A percentile compares a stretch with the other conserved stretches of the same genome.
phyloP scores from a whole-genome alignment of 495 filamentous ascomycete genomes.

The Neurospora africana region DNA sequence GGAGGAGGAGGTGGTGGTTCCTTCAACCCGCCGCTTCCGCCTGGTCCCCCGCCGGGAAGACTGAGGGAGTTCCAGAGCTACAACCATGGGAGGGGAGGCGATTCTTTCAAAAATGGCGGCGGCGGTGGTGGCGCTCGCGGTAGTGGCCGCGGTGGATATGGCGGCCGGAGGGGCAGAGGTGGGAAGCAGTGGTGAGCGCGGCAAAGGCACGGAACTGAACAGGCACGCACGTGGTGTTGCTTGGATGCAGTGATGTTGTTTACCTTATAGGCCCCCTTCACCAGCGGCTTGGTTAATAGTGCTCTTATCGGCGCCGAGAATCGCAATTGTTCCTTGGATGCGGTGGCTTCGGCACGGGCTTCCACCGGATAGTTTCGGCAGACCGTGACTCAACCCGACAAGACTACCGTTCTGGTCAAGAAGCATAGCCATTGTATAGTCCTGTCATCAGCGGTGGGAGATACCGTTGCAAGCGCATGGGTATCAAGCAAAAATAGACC shows the following conservation, averaged over 20 bases:
- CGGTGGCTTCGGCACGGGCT: neutral
- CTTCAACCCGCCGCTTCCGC: constrained; percentile 11
- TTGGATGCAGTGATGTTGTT: neutral
- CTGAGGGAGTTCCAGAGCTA: neutral
- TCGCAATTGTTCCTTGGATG: neutral
- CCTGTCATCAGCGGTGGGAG: neutral
- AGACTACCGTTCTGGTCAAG: neutral
- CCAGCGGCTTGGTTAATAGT: neutral
- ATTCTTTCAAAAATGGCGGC: neutral
- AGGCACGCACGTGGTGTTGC: neutral
- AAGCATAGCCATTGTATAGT: neutral
- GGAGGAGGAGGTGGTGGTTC: neutral
- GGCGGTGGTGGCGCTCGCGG: neutral
- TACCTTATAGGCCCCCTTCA: neutral
- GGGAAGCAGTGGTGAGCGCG: neutral
- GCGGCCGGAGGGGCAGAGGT: neutral
- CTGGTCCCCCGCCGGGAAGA: constrained; percentile 9
- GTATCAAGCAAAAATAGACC: neutral
- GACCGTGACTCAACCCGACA: neutral
- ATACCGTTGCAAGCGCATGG: neutral
- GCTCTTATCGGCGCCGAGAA: neutral
- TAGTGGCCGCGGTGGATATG: neutral
- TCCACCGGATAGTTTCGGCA: neutral
- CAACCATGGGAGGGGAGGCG: neutral
- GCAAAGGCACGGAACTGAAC: neutral